Percentiles rank a stretch among this genome's conserved stretches.
phyloP scores from a whole-genome alignment of 371 early-diverging fungal species.

The Mortierella sp. region DNA sequence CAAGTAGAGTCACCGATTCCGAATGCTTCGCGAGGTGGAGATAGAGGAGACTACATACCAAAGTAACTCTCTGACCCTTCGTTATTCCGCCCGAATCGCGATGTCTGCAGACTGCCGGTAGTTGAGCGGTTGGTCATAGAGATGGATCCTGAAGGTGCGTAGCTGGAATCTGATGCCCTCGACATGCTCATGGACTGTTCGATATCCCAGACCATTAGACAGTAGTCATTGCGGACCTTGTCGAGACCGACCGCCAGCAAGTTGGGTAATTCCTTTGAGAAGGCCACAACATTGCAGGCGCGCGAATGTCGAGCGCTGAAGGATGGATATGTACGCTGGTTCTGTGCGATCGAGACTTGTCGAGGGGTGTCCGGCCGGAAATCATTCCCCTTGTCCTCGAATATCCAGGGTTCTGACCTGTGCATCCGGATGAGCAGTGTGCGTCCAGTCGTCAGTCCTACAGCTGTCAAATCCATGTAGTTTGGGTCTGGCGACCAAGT shows the following conservation, averaged over 20 bases:
- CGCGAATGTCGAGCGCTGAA: slow-evolving; percentile 71
- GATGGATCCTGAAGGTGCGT: slow-evolving; percentile 48
- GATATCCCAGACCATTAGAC: slow-evolving; percentile 84
- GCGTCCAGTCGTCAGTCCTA: slow-evolving; percentile 79
- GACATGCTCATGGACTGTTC: slow-evolving; percentile 61
- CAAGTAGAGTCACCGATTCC: not conserved
- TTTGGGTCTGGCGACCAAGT: slow-evolving; percentile 83
- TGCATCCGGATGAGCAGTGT: slow-evolving; percentile 73
- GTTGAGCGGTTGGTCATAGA: slow-evolving; percentile 25
- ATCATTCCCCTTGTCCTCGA: slow-evolving; percentile 44
- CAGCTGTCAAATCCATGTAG: slow-evolving; percentile 75
- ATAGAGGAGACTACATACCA: slow-evolving; percentile 17
- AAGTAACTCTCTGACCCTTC: slow-evolving; percentile 53
- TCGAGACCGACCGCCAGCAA: slow-evolving; percentile 80
- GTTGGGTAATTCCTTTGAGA: slow-evolving; percentile 72
- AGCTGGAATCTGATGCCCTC: slow-evolving; percentile 25
- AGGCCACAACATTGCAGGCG: slow-evolving; percentile 81
- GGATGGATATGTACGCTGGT: slow-evolving; percentile 61
- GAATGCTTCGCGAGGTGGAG: too few species aligned
- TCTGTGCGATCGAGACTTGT: slow-evolving; percentile 44
- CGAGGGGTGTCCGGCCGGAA: slow-evolving; percentile 51
- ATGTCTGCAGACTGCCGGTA: slow-evolving; percentile 38
- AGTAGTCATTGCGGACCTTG: slow-evolving; percentile 81
- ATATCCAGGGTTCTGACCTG: slow-evolving; percentile 56
- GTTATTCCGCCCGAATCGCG: slow-evolving; percentile 39